A percentile compares a stretch with the other conserved stretches of the same genome.
phyloP scores from a whole-genome alignment of 2,329 filamentous ascomycete species.

The Ceratocystis eucalypticola region DNA sequence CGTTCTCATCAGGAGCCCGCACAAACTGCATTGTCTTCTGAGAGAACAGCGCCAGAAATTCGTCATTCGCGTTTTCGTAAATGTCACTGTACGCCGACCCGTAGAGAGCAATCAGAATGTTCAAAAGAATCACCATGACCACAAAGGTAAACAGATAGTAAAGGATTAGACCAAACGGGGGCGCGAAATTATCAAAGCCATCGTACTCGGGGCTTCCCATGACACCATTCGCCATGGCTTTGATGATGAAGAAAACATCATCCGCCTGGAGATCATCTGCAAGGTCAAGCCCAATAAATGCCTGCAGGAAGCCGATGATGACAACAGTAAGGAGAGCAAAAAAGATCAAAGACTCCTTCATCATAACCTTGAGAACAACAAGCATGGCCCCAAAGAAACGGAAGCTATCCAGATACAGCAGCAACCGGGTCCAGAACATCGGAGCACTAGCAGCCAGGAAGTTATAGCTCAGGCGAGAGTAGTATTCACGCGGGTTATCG shows the following conservation, averaged over 20 bases:
- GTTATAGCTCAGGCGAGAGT: constrained; percentile 80
- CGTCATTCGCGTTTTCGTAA: constrained; percentile 82
- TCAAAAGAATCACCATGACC: constrained; percentile 83
- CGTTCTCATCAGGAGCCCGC: constrained; percentile 91
- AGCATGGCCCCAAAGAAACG: constrained; percentile 98
- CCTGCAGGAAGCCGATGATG: constrained; percentile 77
- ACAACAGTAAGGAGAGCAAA: constrained; percentile 81
- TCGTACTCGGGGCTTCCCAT: constrained; percentile 85
- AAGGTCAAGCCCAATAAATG: constrained; percentile 82
- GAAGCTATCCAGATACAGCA: constrained; percentile 86
- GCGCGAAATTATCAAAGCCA: constrained; percentile 79
- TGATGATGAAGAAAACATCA: constrained; percentile 60
- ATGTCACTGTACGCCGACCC: constrained; percentile 95
- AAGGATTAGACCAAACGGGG: constrained; percentile 83
- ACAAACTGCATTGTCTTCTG: constrained; percentile 96
- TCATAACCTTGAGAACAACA: constrained; percentile 89
- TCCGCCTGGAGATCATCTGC: constrained; percentile 57
- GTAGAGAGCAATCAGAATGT: constrained; percentile 93
- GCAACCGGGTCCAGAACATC: constrained; percentile 89
- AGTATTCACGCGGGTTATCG: constrained; percentile 36
- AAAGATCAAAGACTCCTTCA: constrained; percentile 90
- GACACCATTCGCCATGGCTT: constrained; percentile 76
- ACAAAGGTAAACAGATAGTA: constrained; percentile 98
- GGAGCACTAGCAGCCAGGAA: constrained; percentile 86
- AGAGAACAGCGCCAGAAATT: constrained; percentile 84